phyloP scores from a whole-genome alignment of 2,329 filamentous ascomycete species.

The Verticillium zaregamsianum region DNA sequence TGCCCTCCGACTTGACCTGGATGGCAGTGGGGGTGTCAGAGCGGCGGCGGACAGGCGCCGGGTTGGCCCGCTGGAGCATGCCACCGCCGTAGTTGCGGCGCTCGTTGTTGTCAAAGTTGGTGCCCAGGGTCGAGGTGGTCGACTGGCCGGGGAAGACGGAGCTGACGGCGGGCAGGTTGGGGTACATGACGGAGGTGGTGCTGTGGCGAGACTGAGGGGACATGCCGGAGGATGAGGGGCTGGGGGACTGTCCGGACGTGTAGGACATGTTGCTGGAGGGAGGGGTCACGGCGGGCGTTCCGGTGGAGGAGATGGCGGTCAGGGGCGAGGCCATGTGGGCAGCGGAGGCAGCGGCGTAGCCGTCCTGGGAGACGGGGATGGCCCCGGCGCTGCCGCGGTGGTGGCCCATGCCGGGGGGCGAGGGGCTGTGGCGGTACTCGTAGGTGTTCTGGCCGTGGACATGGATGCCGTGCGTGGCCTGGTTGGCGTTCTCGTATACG shows the following conservation, averaged over 20 bases:
- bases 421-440: slow-evolving; percentile 55
- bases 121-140: slow-evolving; percentile 67
- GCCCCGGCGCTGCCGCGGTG: slow-evolving; percentile 29
- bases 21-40: slow-evolving; percentile 31
- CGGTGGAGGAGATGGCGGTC: slow-evolving; percentile 54
- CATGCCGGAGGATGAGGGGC: slow-evolving; percentile 65
- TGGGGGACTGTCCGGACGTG: slow-evolving; percentile 71
- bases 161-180: slow-evolving; percentile 66
- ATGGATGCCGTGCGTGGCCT: slow-evolving; percentile 75
- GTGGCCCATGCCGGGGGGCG: slow-evolving; percentile 35
- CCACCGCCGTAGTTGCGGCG: slow-evolving; percentile 63
- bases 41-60: slow-evolving; percentile 32
- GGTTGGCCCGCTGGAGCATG: slow-evolving; percentile 58
- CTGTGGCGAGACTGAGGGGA: slow-evolving; percentile 63
- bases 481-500: slow-evolving; percentile 87
- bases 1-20: slow-evolving; percentile 42
- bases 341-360: slow-evolving; percentile 39
- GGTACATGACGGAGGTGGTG: slow-evolving; percentile 66
- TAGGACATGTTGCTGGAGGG: slow-evolving; percentile 74
- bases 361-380: slow-evolving; percentile 28
- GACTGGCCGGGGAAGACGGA: slow-evolving; percentile 65
- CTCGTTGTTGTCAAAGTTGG: slow-evolving; percentile 59
- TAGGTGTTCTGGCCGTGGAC: slow-evolving; percentile 66
- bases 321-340: slow-evolving; percentile 59
- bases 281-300: slow-evolving; percentile 73